phyloP scores from a whole-genome alignment of 805 yeast species.

The Tetrapisispora iriomotensis region DNA sequence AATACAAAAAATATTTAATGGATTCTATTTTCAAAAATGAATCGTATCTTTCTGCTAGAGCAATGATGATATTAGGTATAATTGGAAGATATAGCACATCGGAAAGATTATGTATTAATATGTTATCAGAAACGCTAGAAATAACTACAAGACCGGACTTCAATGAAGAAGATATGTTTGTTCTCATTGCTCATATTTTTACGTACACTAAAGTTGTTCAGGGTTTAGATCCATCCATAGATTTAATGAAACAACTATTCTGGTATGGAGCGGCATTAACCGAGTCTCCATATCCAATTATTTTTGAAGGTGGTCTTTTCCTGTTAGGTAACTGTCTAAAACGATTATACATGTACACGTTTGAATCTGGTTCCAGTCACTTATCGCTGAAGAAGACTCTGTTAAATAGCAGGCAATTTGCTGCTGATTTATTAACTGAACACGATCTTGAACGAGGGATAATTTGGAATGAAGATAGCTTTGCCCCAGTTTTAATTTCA shows the following conservation, averaged over 20 bases:
- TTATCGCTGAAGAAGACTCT: constrained; percentile 24
- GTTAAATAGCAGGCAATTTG: constrained; percentile 32
- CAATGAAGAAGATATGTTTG: constrained; percentile 23
- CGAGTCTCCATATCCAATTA: constrained; percentile 27
- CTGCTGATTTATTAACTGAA: constrained; percentile 29
- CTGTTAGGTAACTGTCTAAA: constrained; percentile 31
- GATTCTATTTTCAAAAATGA: constrained; percentile 49
- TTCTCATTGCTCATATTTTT: constrained; percentile 31
- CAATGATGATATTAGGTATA: constrained; percentile 60
- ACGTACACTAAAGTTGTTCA: constrained; percentile 33
- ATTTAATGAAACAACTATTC: constrained; percentile 25
- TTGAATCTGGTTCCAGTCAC: constrained; percentile 23
- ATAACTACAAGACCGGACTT: constrained; percentile 29
- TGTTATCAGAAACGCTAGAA: constrained; percentile 26
- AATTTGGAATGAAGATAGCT: constrained; percentile 34
- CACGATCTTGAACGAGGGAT: constrained; percentile 37
- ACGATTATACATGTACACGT: constrained; percentile 25
- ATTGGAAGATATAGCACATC: constrained; percentile 54
- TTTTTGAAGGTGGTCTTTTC: constrained; percentile 34
- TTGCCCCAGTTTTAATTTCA: constrained; percentile 42
- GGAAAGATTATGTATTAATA: constrained; percentile 37
- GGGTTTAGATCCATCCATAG: constrained; percentile 30
- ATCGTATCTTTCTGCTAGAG: constrained; percentile 57
- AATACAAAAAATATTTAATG: constrained; percentile 56
- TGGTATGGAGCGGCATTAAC: constrained; percentile 31